A percentile compares a stretch with the other conserved stretches of the same genome.
phyloP scores from a whole-genome alignment of 176 grass and related monocot species.

The Carex scoparia region DNA sequence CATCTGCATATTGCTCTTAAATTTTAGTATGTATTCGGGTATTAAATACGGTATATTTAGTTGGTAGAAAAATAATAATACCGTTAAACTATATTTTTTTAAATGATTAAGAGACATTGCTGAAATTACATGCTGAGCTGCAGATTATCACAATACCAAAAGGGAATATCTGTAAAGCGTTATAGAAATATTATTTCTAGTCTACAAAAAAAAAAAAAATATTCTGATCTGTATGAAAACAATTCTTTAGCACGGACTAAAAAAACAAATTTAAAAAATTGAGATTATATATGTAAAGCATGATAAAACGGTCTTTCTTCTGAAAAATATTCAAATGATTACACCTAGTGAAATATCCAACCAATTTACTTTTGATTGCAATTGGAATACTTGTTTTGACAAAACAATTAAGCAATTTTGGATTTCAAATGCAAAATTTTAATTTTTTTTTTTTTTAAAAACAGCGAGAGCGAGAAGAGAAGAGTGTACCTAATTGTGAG shows the following conservation, averaged over 20 bases:
- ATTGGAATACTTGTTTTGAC: background rate
- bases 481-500: conserved; percentile 15
- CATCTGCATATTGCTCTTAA: conserved; percentile 15
- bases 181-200: background rate
- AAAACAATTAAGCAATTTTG: background rate
- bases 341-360: background rate
- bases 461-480: no score
- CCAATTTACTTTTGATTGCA: background rate
- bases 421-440: background rate
- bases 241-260: background rate
- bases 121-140: background rate
- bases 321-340: background rate
- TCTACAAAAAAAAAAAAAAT: background rate
- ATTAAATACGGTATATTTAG: background rate
- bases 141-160: background rate
- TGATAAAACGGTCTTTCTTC: background rate
- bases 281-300: background rate
- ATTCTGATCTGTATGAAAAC: background rate
- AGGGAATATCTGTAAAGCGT: background rate
- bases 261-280: background rate
- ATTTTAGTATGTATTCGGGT: background rate
- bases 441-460: background rate
- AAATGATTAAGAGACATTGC: background rate
- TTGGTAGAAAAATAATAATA: background rate
- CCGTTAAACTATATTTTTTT: background rate